These are phyloP conservation scores for Rhizopus arrhizus DNA, from an alignment of 371 early-diverging fungal genomes.

Conservation along the genomic window DNA sequence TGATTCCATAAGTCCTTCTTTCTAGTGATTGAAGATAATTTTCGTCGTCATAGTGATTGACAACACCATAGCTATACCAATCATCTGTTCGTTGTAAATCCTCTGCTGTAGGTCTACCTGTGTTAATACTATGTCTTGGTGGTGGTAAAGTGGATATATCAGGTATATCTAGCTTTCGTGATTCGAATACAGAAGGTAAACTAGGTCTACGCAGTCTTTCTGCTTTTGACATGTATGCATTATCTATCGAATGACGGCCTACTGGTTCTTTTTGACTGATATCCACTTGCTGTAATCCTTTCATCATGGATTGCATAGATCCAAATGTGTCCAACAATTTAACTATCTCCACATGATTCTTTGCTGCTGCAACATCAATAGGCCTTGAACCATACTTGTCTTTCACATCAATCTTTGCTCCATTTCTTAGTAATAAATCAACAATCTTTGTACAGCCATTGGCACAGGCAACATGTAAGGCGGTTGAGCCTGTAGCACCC, in stretches of 20 bases:
- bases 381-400: slow-evolving; percentile 72
- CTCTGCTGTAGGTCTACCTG: slow-evolving; percentile 23
- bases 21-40: slow-evolving; percentile 48
- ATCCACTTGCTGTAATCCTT: slow-evolving; percentile 31
- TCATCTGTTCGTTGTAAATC: slow-evolving; percentile 20
- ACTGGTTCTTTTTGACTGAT: slow-evolving; percentile 5
- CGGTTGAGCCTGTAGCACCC: slow-evolving; percentile 65
- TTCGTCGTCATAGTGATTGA: slow-evolving; percentile 33
- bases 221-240: slow-evolving; percentile 7
- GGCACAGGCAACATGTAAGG: slow-evolving; percentile 77
- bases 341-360: slow-evolving; percentile 58
- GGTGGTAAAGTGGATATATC: slow-evolving; percentile 29
- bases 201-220: slow-evolving; percentile 25
- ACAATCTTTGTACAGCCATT: slow-evolving; percentile 64
- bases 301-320: slow-evolving; percentile 29
- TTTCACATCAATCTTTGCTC: slow-evolving; percentile 58
- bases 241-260: slow-evolving; percentile 28
- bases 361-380: slow-evolving; percentile 60
- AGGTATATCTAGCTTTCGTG: slow-evolving; percentile 26
- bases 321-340: slow-evolving; percentile 35
- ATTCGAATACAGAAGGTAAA: slow-evolving; percentile 28
- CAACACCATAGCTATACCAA: slow-evolving; percentile 34
- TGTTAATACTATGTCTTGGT: slow-evolving; percentile 26
- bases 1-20: slow-evolving; percentile 35
- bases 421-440: slow-evolving; percentile 62